These are phyloP conservation scores for Marchantia polymorpha DNA, from an alignment of 225 moss, liverwort and hornwort genomes.

Conservation along the genomic window DNA sequence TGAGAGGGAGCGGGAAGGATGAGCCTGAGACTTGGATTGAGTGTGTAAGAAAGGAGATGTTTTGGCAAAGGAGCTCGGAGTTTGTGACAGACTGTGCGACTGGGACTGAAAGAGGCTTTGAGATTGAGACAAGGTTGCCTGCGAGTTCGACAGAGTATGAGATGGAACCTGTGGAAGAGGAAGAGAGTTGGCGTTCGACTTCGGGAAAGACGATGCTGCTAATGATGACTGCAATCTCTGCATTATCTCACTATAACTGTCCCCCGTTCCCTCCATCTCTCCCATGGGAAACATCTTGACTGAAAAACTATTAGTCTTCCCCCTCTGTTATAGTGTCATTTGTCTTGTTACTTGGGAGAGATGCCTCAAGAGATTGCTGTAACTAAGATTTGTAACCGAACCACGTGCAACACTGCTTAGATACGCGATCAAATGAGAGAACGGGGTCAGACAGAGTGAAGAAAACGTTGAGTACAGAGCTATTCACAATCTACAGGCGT, in stretches of 20 bases:
- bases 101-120: slow-evolving; percentile 28
- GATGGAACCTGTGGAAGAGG: slow-evolving; percentile 2
- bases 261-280: slow-evolving; percentile 29
- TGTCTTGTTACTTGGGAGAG: background rate
- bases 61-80: slow-evolving; percentile 21
- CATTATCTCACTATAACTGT: slow-evolving; percentile 31
- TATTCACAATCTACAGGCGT: background rate
- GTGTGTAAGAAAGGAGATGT: slow-evolving; percentile 20
- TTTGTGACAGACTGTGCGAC: slow-evolving; percentile 24
- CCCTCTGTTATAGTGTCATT: slow-evolving; percentile 17
- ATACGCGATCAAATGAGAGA: background rate
- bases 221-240: slow-evolving; percentile 34
- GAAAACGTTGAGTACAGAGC: background rate
- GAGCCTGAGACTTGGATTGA: slow-evolving; percentile 20
- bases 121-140: slow-evolving; percentile 25
- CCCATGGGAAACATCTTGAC: slow-evolving; percentile 18
- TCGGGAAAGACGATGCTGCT: slow-evolving; percentile 26
- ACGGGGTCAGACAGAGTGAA: background rate
- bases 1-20: slow-evolving; percentile 15
- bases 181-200: slow-evolving; percentile 20
- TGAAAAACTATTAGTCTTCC: background rate
- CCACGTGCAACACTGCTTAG: no score
- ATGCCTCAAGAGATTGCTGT: background rate
- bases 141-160: slow-evolving; percentile 22
- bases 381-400: background rate